Percentiles rank a stretch among this genome's conserved stretches.
Conservation (phyloP, 441 rosid genomes). For the Gossypium gossypioides region DNA sequence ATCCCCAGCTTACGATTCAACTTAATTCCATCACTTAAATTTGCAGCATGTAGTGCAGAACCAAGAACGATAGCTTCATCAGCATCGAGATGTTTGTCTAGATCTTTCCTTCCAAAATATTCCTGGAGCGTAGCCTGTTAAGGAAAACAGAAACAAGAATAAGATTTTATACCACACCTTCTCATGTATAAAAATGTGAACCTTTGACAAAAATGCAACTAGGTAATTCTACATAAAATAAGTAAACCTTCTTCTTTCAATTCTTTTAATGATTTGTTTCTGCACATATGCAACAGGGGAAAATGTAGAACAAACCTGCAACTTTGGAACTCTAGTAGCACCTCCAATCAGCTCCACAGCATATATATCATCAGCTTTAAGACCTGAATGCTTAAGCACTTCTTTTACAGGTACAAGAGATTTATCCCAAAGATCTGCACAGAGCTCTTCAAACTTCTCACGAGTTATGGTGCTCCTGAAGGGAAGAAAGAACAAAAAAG, state of each 20-base stretch:
- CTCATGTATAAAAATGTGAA: neutral
- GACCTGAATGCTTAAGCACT: slow-evolving; percentile 62
- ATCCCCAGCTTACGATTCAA: slow-evolving; percentile 89
- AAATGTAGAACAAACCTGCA: slow-evolving; percentile 55
- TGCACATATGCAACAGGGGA: slow-evolving; percentile 5
- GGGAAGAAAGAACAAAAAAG: neutral
- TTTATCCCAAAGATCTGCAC: slow-evolving; percentile 86
- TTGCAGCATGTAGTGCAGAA: slow-evolving; percentile 79
- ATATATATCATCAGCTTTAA: slow-evolving; percentile 60
- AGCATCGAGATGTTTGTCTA: slow-evolving; percentile 94
- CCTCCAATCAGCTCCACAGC: slow-evolving; percentile 95
- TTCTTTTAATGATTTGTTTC: neutral
- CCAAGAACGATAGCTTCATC: slow-evolving; percentile 97
- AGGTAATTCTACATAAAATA: neutral
- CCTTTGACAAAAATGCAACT: slow-evolving; percentile 3
- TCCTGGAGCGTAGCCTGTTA: slow-evolving; percentile 84
- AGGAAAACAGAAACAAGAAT: neutral
- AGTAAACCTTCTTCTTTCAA: neutral
- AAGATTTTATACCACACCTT: neutral
- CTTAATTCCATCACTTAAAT: slow-evolving; percentile 94
- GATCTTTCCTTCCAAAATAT: slow-evolving; percentile 74
- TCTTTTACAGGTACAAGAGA: slow-evolving; percentile 70
- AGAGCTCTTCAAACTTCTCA: slow-evolving; percentile 88
- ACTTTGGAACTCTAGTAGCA: slow-evolving; percentile 92
- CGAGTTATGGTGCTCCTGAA: slow-evolving; percentile 85